Percentiles rank a stretch among this genome's conserved stretches.
Conservation (phyloP, 345 rosid genomes). For the Tarenaya hassleriana region DNA sequence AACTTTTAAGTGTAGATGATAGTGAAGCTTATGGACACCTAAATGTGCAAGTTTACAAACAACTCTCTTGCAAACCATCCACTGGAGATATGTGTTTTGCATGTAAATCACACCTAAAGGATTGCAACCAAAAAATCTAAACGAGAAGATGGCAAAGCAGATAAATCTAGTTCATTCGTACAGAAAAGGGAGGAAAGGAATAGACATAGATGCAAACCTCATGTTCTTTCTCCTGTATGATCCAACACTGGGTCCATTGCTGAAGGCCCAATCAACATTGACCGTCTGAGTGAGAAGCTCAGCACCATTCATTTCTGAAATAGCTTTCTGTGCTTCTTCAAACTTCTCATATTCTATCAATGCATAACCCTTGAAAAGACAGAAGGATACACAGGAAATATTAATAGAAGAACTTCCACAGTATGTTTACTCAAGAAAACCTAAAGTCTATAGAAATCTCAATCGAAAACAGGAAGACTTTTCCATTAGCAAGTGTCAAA, state of each 20-base stretch:
- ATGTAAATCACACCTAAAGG: too few relatives aligned
- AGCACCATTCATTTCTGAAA: slow-evolving; percentile 52
- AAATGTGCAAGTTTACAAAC: too few relatives aligned
- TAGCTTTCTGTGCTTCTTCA: slow-evolving; percentile 74
- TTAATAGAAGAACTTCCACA: slow-evolving; percentile 5
- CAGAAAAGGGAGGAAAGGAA: neutral
- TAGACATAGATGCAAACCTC: slow-evolving; percentile 4
- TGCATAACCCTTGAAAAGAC: slow-evolving; percentile 58
- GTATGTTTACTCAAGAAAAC: too few relatives aligned
- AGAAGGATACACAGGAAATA: neutral
- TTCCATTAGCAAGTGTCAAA: too few relatives aligned
- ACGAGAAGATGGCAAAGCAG: too few relatives aligned
- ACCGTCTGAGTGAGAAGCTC: slow-evolving; percentile 43
- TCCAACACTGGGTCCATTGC: slow-evolving; percentile 33
- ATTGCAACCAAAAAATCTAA: too few relatives aligned
- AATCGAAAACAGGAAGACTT: neutral
- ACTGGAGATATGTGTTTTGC: too few relatives aligned
- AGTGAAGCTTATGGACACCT: too few relatives aligned
- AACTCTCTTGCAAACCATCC: too few relatives aligned
- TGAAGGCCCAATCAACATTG: slow-evolving; percentile 35
- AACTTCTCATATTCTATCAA: slow-evolving; percentile 64
- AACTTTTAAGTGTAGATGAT: too few relatives aligned
- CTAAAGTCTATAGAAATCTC: neutral
- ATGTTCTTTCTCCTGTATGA: neutral
- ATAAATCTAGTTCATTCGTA: too few relatives aligned